phyloP scores from a whole-genome alignment of 2,329 filamentous ascomycete species.

The Venturia carpophila region DNA sequence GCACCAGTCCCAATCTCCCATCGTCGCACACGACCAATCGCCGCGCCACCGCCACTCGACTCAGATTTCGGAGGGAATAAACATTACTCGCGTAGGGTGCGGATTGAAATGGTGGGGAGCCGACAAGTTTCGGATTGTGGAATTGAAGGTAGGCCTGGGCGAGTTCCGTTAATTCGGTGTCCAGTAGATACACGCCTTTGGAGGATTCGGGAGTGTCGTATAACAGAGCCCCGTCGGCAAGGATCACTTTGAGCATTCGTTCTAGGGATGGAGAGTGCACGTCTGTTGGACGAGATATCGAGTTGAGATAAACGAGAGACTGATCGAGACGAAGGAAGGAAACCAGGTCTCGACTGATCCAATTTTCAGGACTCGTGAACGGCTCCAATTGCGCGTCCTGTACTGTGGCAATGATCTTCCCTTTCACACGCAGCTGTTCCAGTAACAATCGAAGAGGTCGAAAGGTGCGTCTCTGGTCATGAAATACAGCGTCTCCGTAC shows the following conservation, averaged over 20 bases:
- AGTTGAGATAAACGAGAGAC: neutral
- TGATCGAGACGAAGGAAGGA: slow-evolving; percentile 11
- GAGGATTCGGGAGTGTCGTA: slow-evolving; percentile 17
- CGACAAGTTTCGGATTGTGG: neutral
- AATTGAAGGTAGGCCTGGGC: slow-evolving; percentile 11
- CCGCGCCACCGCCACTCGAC: slow-evolving; percentile 10
- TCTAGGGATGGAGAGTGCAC: neutral
- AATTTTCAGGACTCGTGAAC: slow-evolving; percentile 5
- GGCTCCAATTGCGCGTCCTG: slow-evolving; percentile 6
- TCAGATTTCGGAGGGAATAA: slow-evolving; percentile 13
- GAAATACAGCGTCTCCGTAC: neutral
- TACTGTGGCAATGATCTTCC: slow-evolving; percentile 13
- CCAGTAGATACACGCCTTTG: slow-evolving; percentile 11
- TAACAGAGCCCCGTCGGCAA: slow-evolving; percentile 13
- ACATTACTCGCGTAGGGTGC: slow-evolving; percentile 16
- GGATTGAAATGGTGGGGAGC: slow-evolving; percentile 2
- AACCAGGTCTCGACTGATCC: slow-evolving; percentile 14
- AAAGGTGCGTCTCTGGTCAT: slow-evolving; percentile 9
- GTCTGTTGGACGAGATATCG: neutral
- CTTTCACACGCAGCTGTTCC: slow-evolving; percentile 13
- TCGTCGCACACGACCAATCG: slow-evolving; percentile 12
- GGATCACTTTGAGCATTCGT: slow-evolving; percentile 11
- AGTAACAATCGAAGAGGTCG: slow-evolving; percentile 14
- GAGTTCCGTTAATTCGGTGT: slow-evolving; percentile 10
- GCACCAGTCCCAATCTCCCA: slow-evolving; percentile 14